Evolutionary conservation across 352 stramenopile species (phyloP), one percentile per base, ranked within the genome.

Genomic region (Globisporangium megalacanthum): DNA sequence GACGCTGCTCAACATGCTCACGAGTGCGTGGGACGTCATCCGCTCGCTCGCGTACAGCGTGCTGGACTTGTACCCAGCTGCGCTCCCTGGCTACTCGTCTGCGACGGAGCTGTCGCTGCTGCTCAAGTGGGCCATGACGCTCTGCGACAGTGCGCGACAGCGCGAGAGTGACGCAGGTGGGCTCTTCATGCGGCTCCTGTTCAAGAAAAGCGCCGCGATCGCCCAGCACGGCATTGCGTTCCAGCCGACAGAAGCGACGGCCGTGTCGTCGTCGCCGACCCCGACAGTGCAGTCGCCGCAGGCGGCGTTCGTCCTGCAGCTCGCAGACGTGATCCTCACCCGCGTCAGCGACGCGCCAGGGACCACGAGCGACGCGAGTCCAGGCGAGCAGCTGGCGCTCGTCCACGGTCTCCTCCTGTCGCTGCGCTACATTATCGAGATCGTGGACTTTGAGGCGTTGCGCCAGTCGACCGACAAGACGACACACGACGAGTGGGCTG

Each of bases 81-180:
- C 82, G 5, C 57, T 93, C 0, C 83, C 80, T 0, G 80, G 83
- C 6, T 93, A 83, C 45, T 76, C 72, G 2, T 79, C 70, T 0
- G 54, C 53, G 0, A 57, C 63, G 36, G 61, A 77, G 49, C 65
- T 92, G 29, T 52, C 65, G 41, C 65, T 57, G 33, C 68, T 94
- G 1, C 62, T 87, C 54, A 61, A 86, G n/a, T 94, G 83, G 83
- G 70, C 81, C 1, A 54, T 94, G 46, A 75, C 72, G 49, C 70
- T 94, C 15, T 89, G 79, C 37, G 69, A 75, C 29, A 92, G 83
- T 47, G 78, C 83, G 37, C 77, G 81, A 14, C 83, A 94, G 57
- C 78, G 85, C 51, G 87, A 95, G 61, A 94, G 80, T 42, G 85
- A 95, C 49, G 80, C 84, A 22, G 86, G 86, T n/a, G 88, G 86